phyloP scores from a whole-genome alignment of 2,329 filamentous ascomycete species.

The Trichoderma gracile region DNA sequence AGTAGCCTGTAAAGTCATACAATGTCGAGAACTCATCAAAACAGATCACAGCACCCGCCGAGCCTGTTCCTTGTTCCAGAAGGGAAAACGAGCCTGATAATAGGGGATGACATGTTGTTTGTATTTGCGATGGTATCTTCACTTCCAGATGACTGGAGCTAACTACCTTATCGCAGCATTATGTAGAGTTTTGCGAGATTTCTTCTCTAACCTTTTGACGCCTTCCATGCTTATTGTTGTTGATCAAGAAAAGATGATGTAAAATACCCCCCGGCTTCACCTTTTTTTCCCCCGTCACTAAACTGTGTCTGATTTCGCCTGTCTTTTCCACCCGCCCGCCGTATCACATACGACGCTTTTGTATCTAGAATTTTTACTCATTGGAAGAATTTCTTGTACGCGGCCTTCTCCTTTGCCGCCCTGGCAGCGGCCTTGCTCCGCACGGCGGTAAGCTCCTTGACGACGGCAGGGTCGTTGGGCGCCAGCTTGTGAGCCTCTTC shows the following conservation, averaged over 20 bases:
- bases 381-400: constrained; percentile 87
- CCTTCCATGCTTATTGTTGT: constrained; percentile 20
- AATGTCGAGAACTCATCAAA: too few relatives aligned
- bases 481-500: constrained; percentile 72
- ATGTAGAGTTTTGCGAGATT: not conserved
- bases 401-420: constrained; percentile 85
- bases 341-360: not conserved
- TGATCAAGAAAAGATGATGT: not conserved
- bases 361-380: not conserved
- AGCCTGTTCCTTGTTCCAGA: too few relatives aligned
- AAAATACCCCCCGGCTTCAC: too few relatives aligned
- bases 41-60: too few relatives aligned
- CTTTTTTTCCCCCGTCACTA: not conserved
- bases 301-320: not conserved
- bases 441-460: constrained; percentile 72
- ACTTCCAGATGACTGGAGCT: not conserved
- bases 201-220: constrained; percentile 16
- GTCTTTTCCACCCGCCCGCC: not conserved
- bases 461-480: constrained; percentile 73
- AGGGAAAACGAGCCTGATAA: too few relatives aligned
- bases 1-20: too few relatives aligned
- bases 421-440: constrained; percentile 74
- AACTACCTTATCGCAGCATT: not conserved
- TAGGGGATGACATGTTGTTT: not conserved
- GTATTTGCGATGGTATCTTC: not conserved